Evolutionary conservation across 208 protist species (phyloP), one percentile per base, ranked within the genome.

Genomic region (Leishmania turanica): DNA sequence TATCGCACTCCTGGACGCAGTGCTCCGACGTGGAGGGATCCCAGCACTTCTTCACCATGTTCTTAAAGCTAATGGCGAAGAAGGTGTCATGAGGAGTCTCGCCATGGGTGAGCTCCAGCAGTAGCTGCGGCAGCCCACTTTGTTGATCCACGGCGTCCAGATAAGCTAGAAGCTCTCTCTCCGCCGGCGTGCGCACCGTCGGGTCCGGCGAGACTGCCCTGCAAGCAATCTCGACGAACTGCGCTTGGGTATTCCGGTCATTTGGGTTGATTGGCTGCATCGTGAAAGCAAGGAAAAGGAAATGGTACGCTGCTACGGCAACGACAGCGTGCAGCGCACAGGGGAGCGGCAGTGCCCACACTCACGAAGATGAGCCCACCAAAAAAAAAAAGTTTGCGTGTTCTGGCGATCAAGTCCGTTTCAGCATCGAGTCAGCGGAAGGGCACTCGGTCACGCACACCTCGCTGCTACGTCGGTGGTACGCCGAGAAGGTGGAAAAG

Each of bases 11-110:
- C 53, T 88, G 87, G 64, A 98, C 91, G 84, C 87, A 92, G 87
- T 96, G 95, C 86, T 98, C 93, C 58, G 92, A 87, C 9, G 71
- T 93, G 31, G 79, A 76, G 3, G 86, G 69, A 65, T 96, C 85
- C 93, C 95, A 98, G 79, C 95, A 95, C 79, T 84, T 72, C 87
- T 94, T 95, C 31, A 98, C 88, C 17, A 91, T 96, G 80, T 98
- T 98, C 84, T 98, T 98, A 37, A 98, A 87, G 37, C 92, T 87
- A 77, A 98, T 94, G 58, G 93, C 91, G 75, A 82, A 91, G 84
- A 96, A 97, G 79, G 82, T 65, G 45, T 85, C 77, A 58, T 84
- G 65, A 15, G 89, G 75, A 27, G 86, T 71, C 31, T 78, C 60
- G 13, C 86, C 79, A 37, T 93, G 76, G 49, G 90, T 83, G 31